Conservation (phyloP, 495 filamentous ascomycete genomes). For the Penicillium diatomitis region DNA sequence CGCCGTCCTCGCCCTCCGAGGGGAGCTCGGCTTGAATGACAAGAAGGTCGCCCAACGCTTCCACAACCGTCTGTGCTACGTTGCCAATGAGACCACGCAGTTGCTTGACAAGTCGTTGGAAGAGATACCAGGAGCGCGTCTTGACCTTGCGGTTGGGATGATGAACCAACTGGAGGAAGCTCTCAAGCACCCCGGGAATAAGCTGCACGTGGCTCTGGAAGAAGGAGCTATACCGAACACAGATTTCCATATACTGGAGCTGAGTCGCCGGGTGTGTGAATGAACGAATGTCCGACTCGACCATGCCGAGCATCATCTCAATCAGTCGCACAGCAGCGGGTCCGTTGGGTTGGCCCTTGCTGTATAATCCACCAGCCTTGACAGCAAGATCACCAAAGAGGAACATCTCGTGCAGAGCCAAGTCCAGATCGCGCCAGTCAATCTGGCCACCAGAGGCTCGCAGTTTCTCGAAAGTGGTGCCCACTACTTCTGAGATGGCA, state of each 20-base stretch:
- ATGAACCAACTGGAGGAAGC: conserved; percentile 83
- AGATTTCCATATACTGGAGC: conserved; percentile 96
- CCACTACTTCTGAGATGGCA: conserved; percentile 73
- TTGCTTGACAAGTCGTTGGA: conserved; percentile 86
- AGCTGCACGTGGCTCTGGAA: conserved; percentile 72
- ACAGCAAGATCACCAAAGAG: conserved; percentile 90
- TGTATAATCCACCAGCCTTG: conserved; percentile 71
- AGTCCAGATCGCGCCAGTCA: conserved; percentile 92
- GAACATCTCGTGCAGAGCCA: conserved; percentile 94
- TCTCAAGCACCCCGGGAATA: conserved; percentile 81
- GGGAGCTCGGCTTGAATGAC: conserved; percentile 84
- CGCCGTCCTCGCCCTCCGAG: conserved; percentile 60
- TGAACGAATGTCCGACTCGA: conserved; percentile 76
- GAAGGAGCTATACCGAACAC: conserved; percentile 85
- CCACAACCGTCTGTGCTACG: conserved; percentile 79
- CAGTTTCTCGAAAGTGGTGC: conserved; percentile 68
- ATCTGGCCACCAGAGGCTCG: conserved; percentile 59
- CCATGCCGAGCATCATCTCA: conserved; percentile 89
- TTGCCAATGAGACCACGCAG: conserved; percentile 74
- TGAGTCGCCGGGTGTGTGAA: conserved; percentile 87
- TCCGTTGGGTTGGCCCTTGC: conserved; percentile 68
- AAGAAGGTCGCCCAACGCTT: conserved; percentile 80
- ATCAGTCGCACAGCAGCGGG: conserved; percentile 67
- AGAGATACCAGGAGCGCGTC: conserved; percentile 92
- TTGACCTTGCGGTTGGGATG: conserved; percentile 76